Percentiles rank a stretch among this genome's conserved stretches.
Evolutionary conservation across 169 alveolate genomes (phyloP).

Genomic region (Theileria orientalis): DNA sequence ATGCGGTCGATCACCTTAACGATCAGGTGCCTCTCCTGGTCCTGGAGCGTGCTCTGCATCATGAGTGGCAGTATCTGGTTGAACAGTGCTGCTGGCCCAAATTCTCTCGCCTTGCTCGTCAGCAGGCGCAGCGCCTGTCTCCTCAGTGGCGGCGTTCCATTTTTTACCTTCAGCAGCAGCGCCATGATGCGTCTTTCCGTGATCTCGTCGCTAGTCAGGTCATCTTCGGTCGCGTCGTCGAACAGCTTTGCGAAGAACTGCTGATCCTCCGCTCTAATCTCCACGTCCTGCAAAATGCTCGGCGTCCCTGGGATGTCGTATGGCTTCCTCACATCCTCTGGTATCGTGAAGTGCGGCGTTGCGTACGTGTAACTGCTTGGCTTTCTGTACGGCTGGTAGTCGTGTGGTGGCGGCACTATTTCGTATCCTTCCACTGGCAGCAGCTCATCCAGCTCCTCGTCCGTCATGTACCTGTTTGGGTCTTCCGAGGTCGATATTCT

Average conservation of each 20-base stretch:
- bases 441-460: conserved; percentile 93
- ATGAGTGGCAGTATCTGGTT: conserved; percentile 96
- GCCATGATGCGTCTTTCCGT: conserved; percentile 94
- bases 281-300: conserved; percentile 75
- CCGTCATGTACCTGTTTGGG: conserved; percentile 84
- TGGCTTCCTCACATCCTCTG: conserved; percentile 66
- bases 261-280: conserved; percentile 90
- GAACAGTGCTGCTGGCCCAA: conserved; percentile 96
- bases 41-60: conserved; percentile 96
- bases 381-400: conserved; percentile 75
- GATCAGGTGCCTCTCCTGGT: conserved; percentile 97
- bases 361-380: conserved; percentile 48
- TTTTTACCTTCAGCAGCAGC: conserved; percentile 93
- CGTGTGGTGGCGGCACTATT: conserved; percentile 87
- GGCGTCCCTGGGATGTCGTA: conserved; percentile 65
- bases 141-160: conserved; percentile 98
- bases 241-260: conserved; percentile 85
- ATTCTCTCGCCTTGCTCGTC: conserved; percentile 95
- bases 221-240: conserved; percentile 89
- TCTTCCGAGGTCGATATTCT: conserved; percentile 43
- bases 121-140: conserved; percentile 92
- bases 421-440: conserved; percentile 92
- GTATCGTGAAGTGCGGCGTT: conserved; percentile 80
- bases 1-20: conserved; percentile 98
- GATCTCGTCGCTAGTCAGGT: conserved; percentile 90